These are phyloP conservation scores for Botrytis aclada DNA, from an alignment of 2,329 filamentous ascomycete species.

Conservation along the genomic window DNA sequence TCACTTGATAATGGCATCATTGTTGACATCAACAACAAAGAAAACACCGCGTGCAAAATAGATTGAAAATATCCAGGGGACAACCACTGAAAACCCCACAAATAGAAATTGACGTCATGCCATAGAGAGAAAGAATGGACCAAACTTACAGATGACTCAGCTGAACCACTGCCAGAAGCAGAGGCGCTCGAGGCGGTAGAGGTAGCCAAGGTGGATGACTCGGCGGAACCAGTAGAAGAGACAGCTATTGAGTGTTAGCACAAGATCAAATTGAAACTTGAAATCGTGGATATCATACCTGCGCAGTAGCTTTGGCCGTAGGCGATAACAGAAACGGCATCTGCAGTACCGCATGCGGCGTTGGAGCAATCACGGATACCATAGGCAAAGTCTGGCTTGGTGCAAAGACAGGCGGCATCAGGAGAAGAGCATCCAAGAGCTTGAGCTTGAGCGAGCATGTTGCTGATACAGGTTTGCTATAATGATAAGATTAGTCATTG, in stretches of 20 bases:
- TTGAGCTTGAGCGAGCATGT: constrained; percentile 44
- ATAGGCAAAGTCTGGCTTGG: constrained; percentile 44
- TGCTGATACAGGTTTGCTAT: constrained; percentile 43
- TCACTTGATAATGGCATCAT: background rate
- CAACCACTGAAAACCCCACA: background rate
- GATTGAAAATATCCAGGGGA: background rate
- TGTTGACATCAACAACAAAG: background rate
- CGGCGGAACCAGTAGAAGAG: constrained; percentile 16
- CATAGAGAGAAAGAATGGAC: background rate
- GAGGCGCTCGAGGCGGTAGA: constrained; percentile 13
- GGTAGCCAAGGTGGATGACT: constrained; percentile 16
- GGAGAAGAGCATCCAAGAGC: constrained; percentile 41
- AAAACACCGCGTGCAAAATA: too few species aligned
- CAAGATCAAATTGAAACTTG: background rate
- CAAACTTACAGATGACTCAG: constrained; percentile 15
- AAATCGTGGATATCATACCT: constrained; percentile 24
- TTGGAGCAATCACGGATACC: constrained; percentile 48
- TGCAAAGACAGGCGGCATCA: constrained; percentile 45
- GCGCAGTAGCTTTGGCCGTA: constrained; percentile 35
- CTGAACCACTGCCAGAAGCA: background rate
- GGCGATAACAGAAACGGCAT: constrained; percentile 31
- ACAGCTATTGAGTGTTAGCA: background rate
- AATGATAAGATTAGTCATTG: constrained; percentile 23
- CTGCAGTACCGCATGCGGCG: constrained; percentile 40
- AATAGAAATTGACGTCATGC: background rate